These are phyloP conservation scores for Colletotrichum truncatum DNA, from an alignment of 2,329 filamentous ascomycete genomes.

Conservation along the genomic window DNA sequence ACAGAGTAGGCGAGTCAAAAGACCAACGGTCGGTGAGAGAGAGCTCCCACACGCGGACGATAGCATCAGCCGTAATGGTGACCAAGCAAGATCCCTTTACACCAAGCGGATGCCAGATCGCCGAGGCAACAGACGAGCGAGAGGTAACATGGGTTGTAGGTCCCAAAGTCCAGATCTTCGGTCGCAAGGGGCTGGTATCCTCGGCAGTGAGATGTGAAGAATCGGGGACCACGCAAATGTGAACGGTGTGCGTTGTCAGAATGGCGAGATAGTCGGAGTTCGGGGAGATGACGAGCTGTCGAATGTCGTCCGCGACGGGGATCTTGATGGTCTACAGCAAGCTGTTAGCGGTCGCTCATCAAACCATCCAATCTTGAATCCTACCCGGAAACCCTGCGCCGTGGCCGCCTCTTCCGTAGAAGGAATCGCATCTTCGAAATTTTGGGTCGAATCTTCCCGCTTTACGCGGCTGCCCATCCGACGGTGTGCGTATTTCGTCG, in stretches of 20 bases:
- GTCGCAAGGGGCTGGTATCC: constrained; percentile 75
- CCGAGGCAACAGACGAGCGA: constrained; percentile 80
- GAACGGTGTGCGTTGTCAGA: constrained; percentile 85
- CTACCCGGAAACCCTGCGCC: constrained; percentile 58
- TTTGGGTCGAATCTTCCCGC: constrained; percentile 53
- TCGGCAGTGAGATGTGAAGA: constrained; percentile 76
- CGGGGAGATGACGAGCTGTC: constrained; percentile 86
- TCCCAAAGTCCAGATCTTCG: constrained; percentile 91
- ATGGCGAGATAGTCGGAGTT: constrained; percentile 85
- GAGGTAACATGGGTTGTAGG: constrained; percentile 92
- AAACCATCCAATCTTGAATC: constrained; percentile 30
- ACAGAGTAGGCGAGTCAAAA: constrained; percentile 83
- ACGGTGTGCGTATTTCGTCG: constrained; percentile 39
- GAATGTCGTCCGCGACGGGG: constrained; percentile 82
- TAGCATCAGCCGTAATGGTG: constrained; percentile 87
- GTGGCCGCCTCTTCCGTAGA: constrained; percentile 36
- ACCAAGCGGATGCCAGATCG: constrained; percentile 92
- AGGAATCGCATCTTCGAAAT: constrained; percentile 43
- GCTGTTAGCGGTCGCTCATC: background rate
- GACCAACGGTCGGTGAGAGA: constrained; percentile 86
- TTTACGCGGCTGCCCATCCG: constrained; percentile 53
- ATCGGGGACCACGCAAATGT: constrained; percentile 87
- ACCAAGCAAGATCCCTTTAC: constrained; percentile 84
- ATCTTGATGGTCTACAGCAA: constrained; percentile 74
- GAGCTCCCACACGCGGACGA: constrained; percentile 91